Evolutionary conservation across 1,139 yeast genomes (phyloP), one percentile per base, ranked within the genome.

Genomic region (Dujonia santamariae): DNA sequence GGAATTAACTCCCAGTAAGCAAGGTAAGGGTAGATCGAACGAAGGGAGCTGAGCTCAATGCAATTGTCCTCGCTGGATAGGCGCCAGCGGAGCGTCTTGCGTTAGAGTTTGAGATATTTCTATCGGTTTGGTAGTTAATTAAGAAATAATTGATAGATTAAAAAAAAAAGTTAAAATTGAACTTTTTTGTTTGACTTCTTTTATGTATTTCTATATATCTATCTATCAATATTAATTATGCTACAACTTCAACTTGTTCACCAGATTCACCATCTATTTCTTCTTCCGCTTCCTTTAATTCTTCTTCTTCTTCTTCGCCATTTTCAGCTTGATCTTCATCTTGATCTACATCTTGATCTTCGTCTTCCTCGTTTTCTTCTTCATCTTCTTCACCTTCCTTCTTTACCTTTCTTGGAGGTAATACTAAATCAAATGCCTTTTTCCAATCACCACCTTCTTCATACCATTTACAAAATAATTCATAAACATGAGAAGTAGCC

Each of bases 401-500:
- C 40, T 53, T 51, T 28, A 82, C 55, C 59, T 90, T 92, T 45
- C 98, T 70, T 26, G 77, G 78, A 2, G 98, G 98, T 34, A 92
- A 68, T 1, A 86, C 92, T 20, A 73, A 69, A 53, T 87, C 90
- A 54, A 92, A 90, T 0, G 97, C 95, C 36, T 56, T 61, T 45
- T 78, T 85, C 98, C 98, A 92, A 56, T 86, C 86, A 41, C 69
- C 71, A 25, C 64, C 63, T 26, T 40, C 42, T 50, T 87, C 95
- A 42, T 80, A 72, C 86, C 94, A 90, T 53, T 80, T 78, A 37
- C 92, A 70, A 61, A 88, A 67, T 42, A 92, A 63, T 56, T 92
- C 96, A 43, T 86, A 84, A 13, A 92, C 98, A 54, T 92, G 98
- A 27, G 95, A 85, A 0, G 97, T 88, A 1, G 98, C 95, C 42